Base-by-base conservation (phyloP, 768 basidiomycete species). In the Pleurotus platypus region DNA sequence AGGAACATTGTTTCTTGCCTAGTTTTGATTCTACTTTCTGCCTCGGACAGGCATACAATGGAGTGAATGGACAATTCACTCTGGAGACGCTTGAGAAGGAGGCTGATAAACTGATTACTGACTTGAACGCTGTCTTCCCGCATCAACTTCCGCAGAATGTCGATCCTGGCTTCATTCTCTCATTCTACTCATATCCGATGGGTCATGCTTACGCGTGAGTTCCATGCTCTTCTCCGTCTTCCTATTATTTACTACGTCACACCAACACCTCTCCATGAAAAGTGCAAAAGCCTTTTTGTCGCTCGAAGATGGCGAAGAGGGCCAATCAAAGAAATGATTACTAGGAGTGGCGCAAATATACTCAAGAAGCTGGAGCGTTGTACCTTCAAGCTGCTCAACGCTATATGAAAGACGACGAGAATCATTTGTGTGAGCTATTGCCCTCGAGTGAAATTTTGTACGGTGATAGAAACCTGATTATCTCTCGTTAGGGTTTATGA, bases 351-450 rank as follows among this genome's bases (percentile, higher is more conserved):
- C 37, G 35, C 24, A 30, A 56, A 1, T 58, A 69, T 39, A 66
- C 63, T 37, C 56, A 42, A 20, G 53, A 63, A 46, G 65, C 72
- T 11, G 63, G 64, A 20, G 60, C 64, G 26, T 64, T 62, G 51
- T 77, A 76, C 60, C 57, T 66, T 7, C 49, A 68, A 42, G 73
- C 75, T 18, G 71, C 72, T 6, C 59, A 55, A 5, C 46, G 50
- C 30, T 72, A 64, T 49, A 72, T 72, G 12, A 61, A 65, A 27
- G 78, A 80, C 57, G 77, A 78, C 42, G 74, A 78, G 63, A 56
- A 66, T 20, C 65, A 68, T 54, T 58, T 64, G 2, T 63, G 65
- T 63, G 22, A 27, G 49, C 30, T 30, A 30, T 50, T n/a, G n/a
- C 49, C 46, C 12, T n/a, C 20, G n/a, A 50, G 35, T 16, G 8